Evolutionary conservation across 1,139 yeast species (phyloP).

Genomic region (Zygosaccharomyces sapae): DNA sequence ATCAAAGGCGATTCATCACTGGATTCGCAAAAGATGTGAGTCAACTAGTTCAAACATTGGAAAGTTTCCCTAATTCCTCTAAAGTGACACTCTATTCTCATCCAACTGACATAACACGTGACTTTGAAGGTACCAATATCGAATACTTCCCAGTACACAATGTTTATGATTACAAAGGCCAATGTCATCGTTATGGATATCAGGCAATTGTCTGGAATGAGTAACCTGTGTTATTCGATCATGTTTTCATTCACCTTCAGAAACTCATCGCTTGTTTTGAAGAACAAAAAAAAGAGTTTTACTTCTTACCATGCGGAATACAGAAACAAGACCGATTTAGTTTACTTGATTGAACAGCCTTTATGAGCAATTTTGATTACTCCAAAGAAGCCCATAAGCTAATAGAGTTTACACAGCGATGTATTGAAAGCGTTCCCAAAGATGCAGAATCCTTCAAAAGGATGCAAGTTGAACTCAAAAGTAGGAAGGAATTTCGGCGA

Average conservation of each 20-base stretch:
- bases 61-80: not conserved
- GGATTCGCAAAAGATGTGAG: conserved; percentile 14
- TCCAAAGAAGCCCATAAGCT: conserved; percentile 15
- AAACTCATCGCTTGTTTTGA: not conserved
- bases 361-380: conserved; percentile 10
- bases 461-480: conserved; percentile 7
- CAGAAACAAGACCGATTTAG: not conserved
- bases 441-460: not conserved
- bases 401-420: conserved; percentile 13
- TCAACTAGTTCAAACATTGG: conserved; percentile 9
- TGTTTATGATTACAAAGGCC: conserved; percentile 28
- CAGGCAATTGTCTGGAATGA: conserved; percentile 16
- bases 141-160: conserved; percentile 29
- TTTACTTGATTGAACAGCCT: too few species aligned
- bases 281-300: not conserved
- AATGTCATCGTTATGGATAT: conserved; percentile 20
- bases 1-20: conserved; percentile 16
- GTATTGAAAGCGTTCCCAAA: not conserved
- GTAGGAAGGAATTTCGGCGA: conserved; percentile 9
- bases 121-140: conserved; percentile 11
- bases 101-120: conserved; percentile 8
- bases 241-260: not conserved
- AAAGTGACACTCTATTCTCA: conserved; percentile 21
- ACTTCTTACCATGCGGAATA: not conserved
- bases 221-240: not conserved